Conservation (phyloP, 2,329 filamentous ascomycete genomes). For the Thermothelomyces thermophilus region DNA sequence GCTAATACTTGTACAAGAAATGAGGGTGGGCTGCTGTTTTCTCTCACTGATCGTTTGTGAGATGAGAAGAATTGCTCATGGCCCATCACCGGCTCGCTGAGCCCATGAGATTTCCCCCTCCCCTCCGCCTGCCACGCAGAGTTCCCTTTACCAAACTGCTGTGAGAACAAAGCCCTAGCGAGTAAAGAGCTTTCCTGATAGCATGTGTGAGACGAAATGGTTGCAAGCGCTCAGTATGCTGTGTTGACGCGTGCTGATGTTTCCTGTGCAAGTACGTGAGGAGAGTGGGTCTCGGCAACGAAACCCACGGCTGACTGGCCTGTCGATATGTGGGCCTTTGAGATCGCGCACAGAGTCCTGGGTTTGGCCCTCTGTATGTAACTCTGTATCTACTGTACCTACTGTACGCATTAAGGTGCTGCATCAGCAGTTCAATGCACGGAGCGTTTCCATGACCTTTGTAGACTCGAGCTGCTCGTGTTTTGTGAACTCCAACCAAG, state of each 20-base stretch:
- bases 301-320: too few species aligned
- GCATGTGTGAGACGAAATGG: neutral
- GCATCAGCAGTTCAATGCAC: too few species aligned
- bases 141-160: neutral
- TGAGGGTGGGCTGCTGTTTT: neutral
- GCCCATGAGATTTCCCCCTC: neutral
- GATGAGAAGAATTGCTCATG: neutral
- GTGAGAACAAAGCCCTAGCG: neutral
- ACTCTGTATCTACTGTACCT: too few species aligned
- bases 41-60: neutral
- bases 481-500: too few species aligned
- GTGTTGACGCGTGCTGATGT: neutral
- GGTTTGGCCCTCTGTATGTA: too few species aligned
- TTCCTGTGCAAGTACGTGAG: neutral
- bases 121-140: neutral
- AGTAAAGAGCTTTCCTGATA: neutral
- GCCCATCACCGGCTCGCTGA: neutral
- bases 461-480: too few species aligned
- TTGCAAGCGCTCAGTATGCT: neutral
- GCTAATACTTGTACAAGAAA: too few species aligned
- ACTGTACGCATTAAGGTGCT: too few species aligned
- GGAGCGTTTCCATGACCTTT: too few species aligned
- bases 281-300: neutral
- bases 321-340: too few species aligned
- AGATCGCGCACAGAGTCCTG: neutral